A percentile compares a stretch with the other conserved stretches of the same genome.
Conservation (phyloP, 805 yeast genomes). For the Dipodascus geniculatus region DNA sequence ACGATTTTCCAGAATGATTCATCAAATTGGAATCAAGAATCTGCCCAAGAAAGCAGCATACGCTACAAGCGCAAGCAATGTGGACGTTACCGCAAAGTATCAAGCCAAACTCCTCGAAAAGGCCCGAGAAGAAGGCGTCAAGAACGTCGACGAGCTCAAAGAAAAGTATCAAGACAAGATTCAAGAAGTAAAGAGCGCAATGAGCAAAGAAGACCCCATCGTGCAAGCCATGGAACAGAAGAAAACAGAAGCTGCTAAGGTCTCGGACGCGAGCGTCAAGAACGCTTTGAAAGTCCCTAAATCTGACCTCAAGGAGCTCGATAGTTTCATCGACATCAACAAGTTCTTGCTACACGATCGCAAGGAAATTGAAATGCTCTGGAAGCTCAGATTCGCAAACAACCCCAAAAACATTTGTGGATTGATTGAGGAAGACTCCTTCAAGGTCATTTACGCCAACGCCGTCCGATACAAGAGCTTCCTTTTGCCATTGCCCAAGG, state of each 20-base stretch:
- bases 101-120: conserved; percentile 30
- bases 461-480: conserved; percentile 73
- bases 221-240: conserved; percentile 28
- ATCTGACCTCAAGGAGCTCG: conserved; percentile 47
- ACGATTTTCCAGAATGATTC: neutral
- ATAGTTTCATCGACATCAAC: conserved; percentile 57
- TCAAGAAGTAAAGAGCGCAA: conserved; percentile 40
- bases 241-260: conserved; percentile 41
- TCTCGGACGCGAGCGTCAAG: conserved; percentile 14
- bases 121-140: conserved; percentile 32
- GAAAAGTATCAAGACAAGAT: conserved; percentile 51
- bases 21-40: neutral
- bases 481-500: conserved; percentile 75
- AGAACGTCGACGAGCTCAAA: conserved; percentile 46
- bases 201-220: conserved; percentile 58
- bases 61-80: neutral
- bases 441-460: conserved; percentile 44
- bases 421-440: conserved; percentile 43
- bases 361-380: conserved; percentile 63
- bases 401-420: conserved; percentile 57
- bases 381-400: conserved; percentile 76
- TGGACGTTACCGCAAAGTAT: conserved; percentile 29
- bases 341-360: conserved; percentile 45
- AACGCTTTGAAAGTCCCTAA: conserved; percentile 17
- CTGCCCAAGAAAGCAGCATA: neutral